A percentile compares a stretch with the other conserved stretches of the same genome.
These are phyloP conservation scores for Puya raimondii DNA, from an alignment of 176 grass and related monocot genomes.

Conservation along the genomic window DNA sequence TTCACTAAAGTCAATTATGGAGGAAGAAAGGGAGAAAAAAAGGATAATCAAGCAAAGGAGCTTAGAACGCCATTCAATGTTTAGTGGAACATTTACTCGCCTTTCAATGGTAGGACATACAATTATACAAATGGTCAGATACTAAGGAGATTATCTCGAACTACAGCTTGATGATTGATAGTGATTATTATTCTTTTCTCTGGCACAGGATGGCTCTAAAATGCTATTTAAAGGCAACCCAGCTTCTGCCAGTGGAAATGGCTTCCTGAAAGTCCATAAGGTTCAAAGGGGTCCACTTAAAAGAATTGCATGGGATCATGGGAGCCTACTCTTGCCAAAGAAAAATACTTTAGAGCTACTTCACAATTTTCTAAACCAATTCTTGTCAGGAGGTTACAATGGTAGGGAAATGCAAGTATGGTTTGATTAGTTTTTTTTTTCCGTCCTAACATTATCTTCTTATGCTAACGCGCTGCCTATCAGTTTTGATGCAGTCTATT, in stretches of 20 bases:
- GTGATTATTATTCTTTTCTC: slow-evolving; percentile 5
- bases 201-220: slow-evolving; percentile 78
- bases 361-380: slow-evolving; percentile 65
- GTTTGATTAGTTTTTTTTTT: background rate
- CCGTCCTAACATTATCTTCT: background rate
- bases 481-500: slow-evolving; percentile 96
- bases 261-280: slow-evolving; percentile 52
- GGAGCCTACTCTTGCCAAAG: slow-evolving; percentile 44
- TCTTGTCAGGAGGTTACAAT: slow-evolving; percentile 93
- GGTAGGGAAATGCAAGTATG: slow-evolving; percentile 23
- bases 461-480: slow-evolving; percentile 25
- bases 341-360: slow-evolving; percentile 49
- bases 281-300: slow-evolving; percentile 75
- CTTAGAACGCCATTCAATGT: slow-evolving; percentile 36
- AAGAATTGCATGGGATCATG: slow-evolving; percentile 81
- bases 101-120: slow-evolving; percentile 40
- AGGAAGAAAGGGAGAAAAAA: slow-evolving; percentile 48
- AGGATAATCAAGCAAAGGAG: slow-evolving; percentile 33
- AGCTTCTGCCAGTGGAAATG: slow-evolving; percentile 42
- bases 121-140: slow-evolving; percentile 12
- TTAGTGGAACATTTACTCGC: slow-evolving; percentile 53
- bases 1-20: slow-evolving; percentile 60
- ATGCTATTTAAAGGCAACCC: slow-evolving; percentile 77
- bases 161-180: slow-evolving; percentile 6
- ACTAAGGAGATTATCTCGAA: slow-evolving; percentile 10